Conservation (phyloP, 164 flowering plant genomes). For the Cinnamomum micranthum region DNA sequence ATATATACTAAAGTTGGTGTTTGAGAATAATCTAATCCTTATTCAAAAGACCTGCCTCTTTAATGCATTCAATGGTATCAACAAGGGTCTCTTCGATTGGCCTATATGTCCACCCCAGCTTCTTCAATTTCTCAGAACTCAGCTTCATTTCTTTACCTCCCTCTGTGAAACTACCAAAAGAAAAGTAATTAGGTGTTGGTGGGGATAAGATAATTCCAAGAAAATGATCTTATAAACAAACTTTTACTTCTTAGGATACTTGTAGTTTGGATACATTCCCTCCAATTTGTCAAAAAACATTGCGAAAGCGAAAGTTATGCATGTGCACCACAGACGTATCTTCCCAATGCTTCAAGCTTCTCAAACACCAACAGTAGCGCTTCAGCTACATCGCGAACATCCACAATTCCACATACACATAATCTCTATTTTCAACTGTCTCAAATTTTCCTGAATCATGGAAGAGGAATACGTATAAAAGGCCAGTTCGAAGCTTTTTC, state of each 20-base stretch:
- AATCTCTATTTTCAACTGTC: constrained; percentile 15
- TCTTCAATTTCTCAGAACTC: constrained; percentile 33
- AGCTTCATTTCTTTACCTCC: neutral
- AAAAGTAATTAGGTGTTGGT: neutral
- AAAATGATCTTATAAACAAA: neutral
- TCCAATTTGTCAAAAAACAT: constrained; percentile 12
- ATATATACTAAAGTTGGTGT: too few species aligned
- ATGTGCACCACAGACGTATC: constrained; percentile 18
- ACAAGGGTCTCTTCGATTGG: too few species aligned
- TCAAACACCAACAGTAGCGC: constrained; percentile 38
- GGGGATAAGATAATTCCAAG: neutral
- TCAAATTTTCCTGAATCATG: constrained; percentile 29
- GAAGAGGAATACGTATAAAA: neutral
- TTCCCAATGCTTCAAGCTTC: constrained; percentile 42
- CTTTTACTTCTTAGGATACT: constrained; percentile 11
- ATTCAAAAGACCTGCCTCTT: constrained; percentile 29
- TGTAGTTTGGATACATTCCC: constrained; percentile 14
- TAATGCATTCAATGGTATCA: too few species aligned
- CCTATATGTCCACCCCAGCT: constrained; percentile 46
- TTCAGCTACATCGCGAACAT: constrained; percentile 52
- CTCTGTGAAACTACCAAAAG: neutral
- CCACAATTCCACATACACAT: constrained; percentile 24
- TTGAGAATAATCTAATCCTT: constrained; percentile 2
- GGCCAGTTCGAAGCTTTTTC: neutral
- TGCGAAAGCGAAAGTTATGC: neutral